These are phyloP conservation scores for Paecilomyces variotii DNA, from an alignment of 2,329 filamentous ascomycete genomes.

Conservation along the genomic window DNA sequence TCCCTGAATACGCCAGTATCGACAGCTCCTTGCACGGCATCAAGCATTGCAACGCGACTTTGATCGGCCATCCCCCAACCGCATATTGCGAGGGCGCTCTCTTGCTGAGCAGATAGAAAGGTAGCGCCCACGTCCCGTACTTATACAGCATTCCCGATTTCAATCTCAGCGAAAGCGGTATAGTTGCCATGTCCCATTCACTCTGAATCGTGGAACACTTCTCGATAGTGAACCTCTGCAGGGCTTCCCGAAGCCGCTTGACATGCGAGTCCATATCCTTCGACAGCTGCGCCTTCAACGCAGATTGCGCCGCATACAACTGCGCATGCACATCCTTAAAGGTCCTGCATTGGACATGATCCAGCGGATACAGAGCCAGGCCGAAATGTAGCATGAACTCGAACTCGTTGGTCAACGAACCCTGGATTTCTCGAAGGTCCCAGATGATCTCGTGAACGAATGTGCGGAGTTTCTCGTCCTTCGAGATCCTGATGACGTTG, in stretches of 20 bases:
- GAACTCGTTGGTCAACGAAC: not conserved
- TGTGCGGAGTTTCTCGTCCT: not conserved
- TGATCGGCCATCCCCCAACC: not conserved
- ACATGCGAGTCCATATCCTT: not conserved
- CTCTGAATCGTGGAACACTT: not conserved
- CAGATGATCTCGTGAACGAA: not conserved
- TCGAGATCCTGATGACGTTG: not conserved
- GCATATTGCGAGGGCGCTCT: not conserved
- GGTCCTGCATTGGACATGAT: not conserved
- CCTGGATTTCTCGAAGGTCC: not conserved
- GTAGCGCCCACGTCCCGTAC: not conserved
- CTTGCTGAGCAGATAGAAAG: not conserved
- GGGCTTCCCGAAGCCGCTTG: not conserved
- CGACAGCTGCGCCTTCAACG: not conserved
- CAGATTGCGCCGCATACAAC: not conserved
- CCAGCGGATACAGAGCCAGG: not conserved
- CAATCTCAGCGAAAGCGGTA: not conserved
- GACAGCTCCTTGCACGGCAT: not conserved
- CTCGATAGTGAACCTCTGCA: not conserved
- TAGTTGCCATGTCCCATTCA: not conserved
- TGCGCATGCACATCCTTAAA: not conserved
- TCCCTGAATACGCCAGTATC: not conserved
- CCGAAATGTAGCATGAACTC: not conserved
- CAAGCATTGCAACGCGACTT: not conserved
- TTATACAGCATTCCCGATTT: not conserved